A percentile compares a stretch with the other conserved stretches of the same genome.
Evolutionary conservation across 441 rosid genomes (phyloP).

Genomic region (Adansonia madagascariensis): DNA sequence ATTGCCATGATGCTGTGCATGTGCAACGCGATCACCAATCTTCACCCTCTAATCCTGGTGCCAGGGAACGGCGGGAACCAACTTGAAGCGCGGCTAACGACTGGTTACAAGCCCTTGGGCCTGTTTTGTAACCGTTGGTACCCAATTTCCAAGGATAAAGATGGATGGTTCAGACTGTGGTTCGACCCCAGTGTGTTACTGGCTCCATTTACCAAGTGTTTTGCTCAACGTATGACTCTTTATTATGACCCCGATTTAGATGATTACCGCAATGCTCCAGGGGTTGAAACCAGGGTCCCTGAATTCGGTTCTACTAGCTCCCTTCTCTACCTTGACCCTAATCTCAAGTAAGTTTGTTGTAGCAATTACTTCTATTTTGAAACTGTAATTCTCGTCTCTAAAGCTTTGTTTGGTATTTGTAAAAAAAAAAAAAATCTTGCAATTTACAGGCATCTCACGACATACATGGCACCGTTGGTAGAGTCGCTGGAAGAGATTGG

Average conservation of each 20-base stretch:
- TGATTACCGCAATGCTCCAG: constrained; percentile 76
- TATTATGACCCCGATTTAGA: constrained; percentile 58
- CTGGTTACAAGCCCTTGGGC: constrained; percentile 55
- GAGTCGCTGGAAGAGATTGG: constrained; percentile 60
- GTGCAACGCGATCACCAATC: constrained; percentile 46
- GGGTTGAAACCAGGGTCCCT: constrained; percentile 67
- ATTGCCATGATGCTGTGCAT: constrained; percentile 37
- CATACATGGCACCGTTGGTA: constrained; percentile 74
- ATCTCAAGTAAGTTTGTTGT: constrained; percentile 58
- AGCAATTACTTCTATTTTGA: not conserved
- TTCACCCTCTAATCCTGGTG: constrained; percentile 70
- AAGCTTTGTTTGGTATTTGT: not conserved
- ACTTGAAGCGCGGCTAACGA: constrained; percentile 69
- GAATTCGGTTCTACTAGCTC: constrained; percentile 73
- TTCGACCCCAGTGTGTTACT: constrained; percentile 69
- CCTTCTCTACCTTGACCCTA: constrained; percentile 70
- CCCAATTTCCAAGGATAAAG: constrained; percentile 50
- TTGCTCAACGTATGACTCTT: constrained; percentile 74
- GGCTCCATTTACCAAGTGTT: constrained; percentile 76
- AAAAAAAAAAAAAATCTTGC: not conserved
- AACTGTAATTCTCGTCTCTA: not conserved
- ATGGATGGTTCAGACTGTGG: constrained; percentile 92
- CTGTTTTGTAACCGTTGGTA: constrained; percentile 58
- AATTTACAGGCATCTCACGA: constrained; percentile 54
- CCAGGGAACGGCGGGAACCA: constrained; percentile 94